Percentiles rank a stretch among this genome's conserved stretches.
Evolutionary conservation across 2,329 filamentous ascomycete genomes (phyloP).

Genomic region (Bipolaris gigantea): DNA sequence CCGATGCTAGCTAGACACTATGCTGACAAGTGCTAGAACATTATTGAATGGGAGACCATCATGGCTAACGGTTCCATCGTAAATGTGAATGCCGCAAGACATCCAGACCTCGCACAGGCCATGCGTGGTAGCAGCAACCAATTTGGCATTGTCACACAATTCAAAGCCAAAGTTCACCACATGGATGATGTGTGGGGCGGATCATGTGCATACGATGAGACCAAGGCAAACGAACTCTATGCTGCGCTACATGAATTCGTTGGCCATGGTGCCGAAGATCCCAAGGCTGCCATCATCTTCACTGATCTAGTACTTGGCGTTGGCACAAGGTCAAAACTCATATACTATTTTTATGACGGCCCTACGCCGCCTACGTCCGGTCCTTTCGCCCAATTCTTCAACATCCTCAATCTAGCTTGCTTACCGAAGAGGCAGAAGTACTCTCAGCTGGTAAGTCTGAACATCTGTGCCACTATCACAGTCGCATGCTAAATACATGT

Average conservation of each 20-base stretch:
- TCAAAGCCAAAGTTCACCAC: conserved; percentile 24
- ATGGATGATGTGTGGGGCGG: conserved; percentile 47
- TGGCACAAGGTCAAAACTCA: conserved; percentile 10
- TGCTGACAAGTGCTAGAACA: conserved; percentile 20
- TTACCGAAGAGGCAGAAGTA: conserved; percentile 36
- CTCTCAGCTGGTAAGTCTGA: conserved; percentile 30
- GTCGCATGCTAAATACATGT: not conserved
- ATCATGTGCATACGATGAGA: conserved; percentile 36
- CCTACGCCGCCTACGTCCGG: conserved; percentile 35
- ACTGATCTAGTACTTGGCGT: conserved; percentile 15
- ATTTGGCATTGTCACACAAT: conserved; percentile 35
- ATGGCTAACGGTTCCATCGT: conserved; percentile 36
- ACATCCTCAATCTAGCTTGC: conserved; percentile 28
- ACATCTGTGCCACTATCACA: not conserved
- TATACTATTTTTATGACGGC: conserved; percentile 30
- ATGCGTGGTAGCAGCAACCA: conserved; percentile 33
- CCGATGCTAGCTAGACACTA: not conserved
- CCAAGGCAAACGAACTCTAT: conserved; percentile 35
- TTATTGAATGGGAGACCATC: conserved; percentile 39
- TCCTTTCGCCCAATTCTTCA: conserved; percentile 40
- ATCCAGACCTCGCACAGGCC: conserved; percentile 41
- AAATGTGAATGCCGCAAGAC: conserved; percentile 25
- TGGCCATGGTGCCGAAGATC: conserved; percentile 25
- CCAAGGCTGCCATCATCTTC: conserved; percentile 30
- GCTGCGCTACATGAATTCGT: conserved; percentile 41